Base-by-base conservation (phyloP, 2,329 filamentous ascomycete species). In the Elsinoe fawcettii region DNA sequence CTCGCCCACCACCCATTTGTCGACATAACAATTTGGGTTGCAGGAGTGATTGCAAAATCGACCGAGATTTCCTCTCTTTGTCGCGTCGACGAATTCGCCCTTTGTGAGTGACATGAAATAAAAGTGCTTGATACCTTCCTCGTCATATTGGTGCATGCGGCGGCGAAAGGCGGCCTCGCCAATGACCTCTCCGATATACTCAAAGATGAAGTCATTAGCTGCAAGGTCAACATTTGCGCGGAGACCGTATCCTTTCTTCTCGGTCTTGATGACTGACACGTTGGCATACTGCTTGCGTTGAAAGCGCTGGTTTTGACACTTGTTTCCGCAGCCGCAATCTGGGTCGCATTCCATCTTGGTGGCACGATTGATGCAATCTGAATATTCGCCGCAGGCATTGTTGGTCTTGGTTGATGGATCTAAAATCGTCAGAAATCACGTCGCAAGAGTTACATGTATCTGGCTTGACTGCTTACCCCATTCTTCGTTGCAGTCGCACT, bases 91-190 rank as follows among this genome's bases (percentile, higher is more conserved):
- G 68, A 97, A 99, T 71, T 97, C 93, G 66, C 85, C 88, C 71
- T 95, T 95, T 68, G 84, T 95, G 61, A 99, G 84, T 25, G 93
- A 97, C 93, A 99, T 99, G 77, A 99, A 99, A 74, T 99, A 99
- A 72, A 99, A 99, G 73, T 99, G 93, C 72, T 95, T 96, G 79
- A 99, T 96, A 60, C 91, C 91, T 71, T 97, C 90, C 49, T 93
- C 82, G 68, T 96, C 90, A 72, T 99, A 99, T 67, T 95, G 87
- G 37, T 90, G 76, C 85, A 95, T 96, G 60, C 93, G 89, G 59
- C 85, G 84, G 57, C 90, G 87, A 69, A 97, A 97, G 9, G 87
- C 87, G 27, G 83, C 80, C 73, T 99, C 92, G 66, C 95, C 92
- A 70, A 99, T 96, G 65, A 97, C 93, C 73, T 99, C 93, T 65